Base-by-base conservation (phyloP, 2,329 filamentous ascomycete genomes). In the Coniochaeta prunicola region DNA sequence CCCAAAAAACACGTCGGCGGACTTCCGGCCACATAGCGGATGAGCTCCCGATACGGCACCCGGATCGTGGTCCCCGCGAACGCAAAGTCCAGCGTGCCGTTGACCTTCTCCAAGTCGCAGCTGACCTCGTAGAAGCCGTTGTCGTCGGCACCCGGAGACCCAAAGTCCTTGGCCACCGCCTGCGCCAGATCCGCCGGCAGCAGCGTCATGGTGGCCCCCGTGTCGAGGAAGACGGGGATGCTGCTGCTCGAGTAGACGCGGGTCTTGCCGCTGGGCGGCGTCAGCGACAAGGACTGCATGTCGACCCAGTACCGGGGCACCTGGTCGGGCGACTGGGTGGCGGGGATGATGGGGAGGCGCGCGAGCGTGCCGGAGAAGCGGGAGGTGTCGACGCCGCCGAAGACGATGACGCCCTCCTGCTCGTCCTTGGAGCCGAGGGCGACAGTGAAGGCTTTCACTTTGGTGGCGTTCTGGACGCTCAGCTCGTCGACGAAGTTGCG, bases 161-260 rank as follows among this genome's bases (percentile, higher is more conserved):
- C 79, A 58, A 85, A 79, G 62, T 81, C 78, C 24, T 70, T 65
- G 21, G 78, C 79, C 33, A 86, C 78, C 45, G 66, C 62, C n/a
- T 71, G 65, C 45, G 80, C 80, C 33, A 90, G 71, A 21, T 70
- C 68, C 58, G 81, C 73, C 1, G 88, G 88, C 1, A 91, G 76
- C 58, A 90, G 82, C 56, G 83, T 87, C 65, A 90, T 76, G 15
- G 85, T 89, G 26, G 85, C 86, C 7, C 88, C 88, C 28, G 84
- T 88, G 72, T 91, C 88, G 48, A 91, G 78, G 57, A 91, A 84
- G 12, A 88, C 86, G 13, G 83, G 76, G 64, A 78, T 73, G 17
- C 64, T 64, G 50, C 73, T 73, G 65, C 71, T 70, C 40, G 66
- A 57, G 62, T 78, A 78, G 5, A 38, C 50, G 1, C 56, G 38